Base-by-base conservation (phyloP, 106 monocot species). In the Allium cepa region DNA sequence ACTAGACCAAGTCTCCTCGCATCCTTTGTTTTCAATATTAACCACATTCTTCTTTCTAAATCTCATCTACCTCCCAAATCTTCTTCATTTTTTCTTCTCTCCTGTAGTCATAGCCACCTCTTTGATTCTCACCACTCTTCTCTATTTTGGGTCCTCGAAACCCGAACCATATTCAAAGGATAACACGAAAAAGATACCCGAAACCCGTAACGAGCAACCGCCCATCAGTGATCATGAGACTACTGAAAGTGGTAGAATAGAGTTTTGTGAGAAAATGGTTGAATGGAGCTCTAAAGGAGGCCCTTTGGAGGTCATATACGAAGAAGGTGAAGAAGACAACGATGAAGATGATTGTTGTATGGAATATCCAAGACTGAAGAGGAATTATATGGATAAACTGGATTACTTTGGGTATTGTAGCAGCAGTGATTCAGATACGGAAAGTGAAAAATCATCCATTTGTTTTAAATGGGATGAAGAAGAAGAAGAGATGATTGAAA, bases 301-400 rank as follows among this genome's bases (percentile, higher is more conserved):
- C 2, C 79, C 79, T 22, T 79, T 86, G 26, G 79, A 86, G 56
- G 77, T 79, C 10, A 86, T 86, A 69, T 82, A 86, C 79, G 86
- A 86, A 51, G 78, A 82, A 14, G 78, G 57, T 6, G 72, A 63
- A 55, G 36, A 18, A 16, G 73, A 60, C 45, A 74, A n/a, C 36
- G 69, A 49, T 48, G 68, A 68, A 56, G 66, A 66, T 51, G 64
- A 57, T n/a, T 8, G 14, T 8, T 65, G 17, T 10, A 17, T 26
- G 9, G 66, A 51, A 51, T 52, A 53, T 73, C 17, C 8, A 22
- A 11, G 13, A 15, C 17, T 65, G 48, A 65, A 12, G 51, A 49
- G 9, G 48, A 49, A 9, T n/a, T 17, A 45, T 11, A 52, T 3
- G 3, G 27, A 14, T 3, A 62, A 13, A 1, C 10, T 22, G 59